Percentiles rank a stretch among this genome's conserved stretches.
phyloP scores from a whole-genome alignment of 1,284 basidiomycete genomes.

The Omphalotus olearius region DNA sequence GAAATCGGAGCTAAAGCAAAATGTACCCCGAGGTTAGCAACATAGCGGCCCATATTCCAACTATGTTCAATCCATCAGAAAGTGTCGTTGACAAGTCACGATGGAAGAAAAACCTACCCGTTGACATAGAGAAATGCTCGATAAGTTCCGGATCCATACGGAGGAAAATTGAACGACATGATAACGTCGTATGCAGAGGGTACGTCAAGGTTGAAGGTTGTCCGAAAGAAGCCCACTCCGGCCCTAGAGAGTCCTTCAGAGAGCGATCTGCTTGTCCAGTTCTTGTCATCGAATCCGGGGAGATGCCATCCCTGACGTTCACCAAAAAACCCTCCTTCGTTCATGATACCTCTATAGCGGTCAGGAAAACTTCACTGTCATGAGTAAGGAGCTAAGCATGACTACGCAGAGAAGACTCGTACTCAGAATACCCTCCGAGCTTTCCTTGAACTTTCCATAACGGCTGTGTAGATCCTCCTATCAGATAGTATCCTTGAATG shows the following conservation, averaged over 20 bases:
- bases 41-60: constrained; percentile 58
- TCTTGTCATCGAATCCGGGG: constrained; percentile 48
- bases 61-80: too few species aligned
- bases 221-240: constrained; percentile 61
- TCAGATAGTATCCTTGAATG: constrained; percentile 40
- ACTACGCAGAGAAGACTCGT: constrained; percentile 15
- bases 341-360: constrained; percentile 43
- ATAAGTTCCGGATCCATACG: constrained; percentile 35
- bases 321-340: constrained; percentile 59
- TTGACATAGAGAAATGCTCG: constrained; percentile 56
- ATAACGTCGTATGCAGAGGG: constrained; percentile 40
- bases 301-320: constrained; percentile 64
- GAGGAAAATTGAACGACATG: constrained; percentile 50
- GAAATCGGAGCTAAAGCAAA: constrained; percentile 13
- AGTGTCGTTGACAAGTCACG: too few species aligned
- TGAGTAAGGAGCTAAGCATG: neutral
- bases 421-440: constrained; percentile 54
- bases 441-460: constrained; percentile 64
- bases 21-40: constrained; percentile 49
- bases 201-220: constrained; percentile 45
- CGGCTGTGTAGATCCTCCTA: neutral
- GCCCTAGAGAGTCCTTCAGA: constrained; percentile 38
- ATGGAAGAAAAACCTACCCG: constrained; percentile 23
- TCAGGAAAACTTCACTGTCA: constrained; percentile 40
- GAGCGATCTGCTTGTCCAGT: constrained; percentile 39